Evolutionary conservation across 768 basidiomycete genomes (phyloP).

Genomic region (Mycena filopes): DNA sequence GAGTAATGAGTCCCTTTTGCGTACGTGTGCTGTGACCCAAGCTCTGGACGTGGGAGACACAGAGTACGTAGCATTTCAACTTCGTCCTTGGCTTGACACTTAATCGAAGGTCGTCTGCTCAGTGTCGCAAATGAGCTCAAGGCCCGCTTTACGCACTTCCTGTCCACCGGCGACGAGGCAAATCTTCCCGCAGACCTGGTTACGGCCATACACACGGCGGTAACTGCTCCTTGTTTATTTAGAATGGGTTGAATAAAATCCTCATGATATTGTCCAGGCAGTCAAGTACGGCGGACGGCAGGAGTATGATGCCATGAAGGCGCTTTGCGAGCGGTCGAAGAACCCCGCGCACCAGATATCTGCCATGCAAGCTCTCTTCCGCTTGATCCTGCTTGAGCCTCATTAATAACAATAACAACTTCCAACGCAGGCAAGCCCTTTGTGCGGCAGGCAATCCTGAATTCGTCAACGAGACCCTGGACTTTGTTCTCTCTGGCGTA

Average conservation of each 20-base stretch:
- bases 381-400: slow-evolving; percentile 11
- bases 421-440: slow-evolving; percentile 54
- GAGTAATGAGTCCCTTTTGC: slow-evolving; percentile 56
- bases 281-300: slow-evolving; percentile 12
- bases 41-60: slow-evolving; percentile 58
- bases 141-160: slow-evolving; percentile 23
- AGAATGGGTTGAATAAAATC: background rate
- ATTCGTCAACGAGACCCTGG: slow-evolving; percentile 59
- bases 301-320: slow-evolving; percentile 25
- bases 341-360: slow-evolving; percentile 24
- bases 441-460: slow-evolving; percentile 54
- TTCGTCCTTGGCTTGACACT: slow-evolving; percentile 3
- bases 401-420: too few species aligned
- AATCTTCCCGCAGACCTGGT: slow-evolving; percentile 9
- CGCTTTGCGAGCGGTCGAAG: slow-evolving; percentile 15
- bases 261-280: slow-evolving; percentile 13
- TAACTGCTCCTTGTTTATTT: slow-evolving; percentile 7
- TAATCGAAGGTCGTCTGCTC: background rate
- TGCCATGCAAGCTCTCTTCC: slow-evolving; percentile 31
- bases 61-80: slow-evolving; percentile 38
- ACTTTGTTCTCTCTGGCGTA: slow-evolving; percentile 49
- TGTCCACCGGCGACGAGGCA: slow-evolving; percentile 4
- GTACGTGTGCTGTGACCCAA: slow-evolving; percentile 63
- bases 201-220: slow-evolving; percentile 23
- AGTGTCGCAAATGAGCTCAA: slow-evolving; percentile 67